Evolutionary conservation across 495 filamentous ascomycete species (phyloP), one percentile per base, ranked within the genome.

Genomic region (Neurospora tetraspora): DNA sequence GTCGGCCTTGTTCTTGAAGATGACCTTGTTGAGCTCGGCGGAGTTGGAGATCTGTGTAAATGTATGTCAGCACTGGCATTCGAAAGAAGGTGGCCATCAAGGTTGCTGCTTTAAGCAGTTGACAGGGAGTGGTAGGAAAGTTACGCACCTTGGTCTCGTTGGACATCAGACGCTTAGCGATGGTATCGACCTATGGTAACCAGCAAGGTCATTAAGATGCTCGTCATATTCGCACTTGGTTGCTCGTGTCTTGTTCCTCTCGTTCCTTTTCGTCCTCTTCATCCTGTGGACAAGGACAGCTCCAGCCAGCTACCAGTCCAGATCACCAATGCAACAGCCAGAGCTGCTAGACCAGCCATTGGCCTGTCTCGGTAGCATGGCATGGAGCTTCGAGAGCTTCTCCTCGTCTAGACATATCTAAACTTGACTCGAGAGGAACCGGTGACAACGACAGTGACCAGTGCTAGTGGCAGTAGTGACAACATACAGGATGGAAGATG

Each of bases 111-210:
- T n/a, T n/a, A n/a, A n/a, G n/a, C n/a, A n/a, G n/a, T n/a, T n/a
- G n/a, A n/a, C n/a, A n/a, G n/a, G n/a, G n/a, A n/a, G n/a, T n/a
- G n/a, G n/a, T 71, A 42, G 18, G 6, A 14, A 18, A 34, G 39
- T 37, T 36, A 71, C 75, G 72, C 39, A 93, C 92, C 83, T 86
- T 89, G 76, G 88, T 88, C 79, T 97, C 91, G 82, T 99, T 98
- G 90, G 94, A 97, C 96, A 99, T 99, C 83, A 99, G 89, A 68
- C 96, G 93, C 86, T 99, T 99, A 68, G 96, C 94, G 72, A 93
- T 97, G 53, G 96, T 99, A 82, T 99, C 96, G 82, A 99, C 93
- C 93, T 96, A 79, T 77, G 9, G n/a, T 61, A 8, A n/a, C 16
- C 36, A n/a, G 27, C 72, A 81, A n/a, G 23, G 81, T 77, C 69